Evolutionary conservation across 176 grass and related monocot species (phyloP).

Genomic region (Eragrostis curvula): DNA sequence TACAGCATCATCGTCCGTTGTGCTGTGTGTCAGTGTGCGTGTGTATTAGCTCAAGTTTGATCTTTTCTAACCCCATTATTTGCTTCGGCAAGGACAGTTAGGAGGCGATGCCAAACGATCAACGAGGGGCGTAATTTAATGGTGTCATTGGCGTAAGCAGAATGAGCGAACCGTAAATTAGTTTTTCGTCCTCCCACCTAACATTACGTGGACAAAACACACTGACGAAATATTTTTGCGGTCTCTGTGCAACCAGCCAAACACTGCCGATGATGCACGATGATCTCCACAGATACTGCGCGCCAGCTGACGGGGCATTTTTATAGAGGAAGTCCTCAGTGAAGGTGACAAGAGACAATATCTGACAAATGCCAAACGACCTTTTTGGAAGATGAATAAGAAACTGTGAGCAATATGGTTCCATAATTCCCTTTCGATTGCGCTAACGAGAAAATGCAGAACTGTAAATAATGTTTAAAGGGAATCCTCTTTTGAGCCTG

Average conservation of each 20-base stretch:
- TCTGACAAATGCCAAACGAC: not conserved
- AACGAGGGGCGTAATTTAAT: not conserved
- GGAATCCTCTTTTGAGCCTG: not conserved
- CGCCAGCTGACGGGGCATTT: not conserved
- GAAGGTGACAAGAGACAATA: not conserved
- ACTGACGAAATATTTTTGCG: conserved; percentile 1
- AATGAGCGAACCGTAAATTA: conserved; percentile 10
- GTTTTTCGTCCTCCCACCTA: not conserved
- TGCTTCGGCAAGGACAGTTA: not conserved
- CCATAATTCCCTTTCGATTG: too few species aligned
- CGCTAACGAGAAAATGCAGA: too few species aligned
- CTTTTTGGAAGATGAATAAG: not conserved
- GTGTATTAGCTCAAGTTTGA: not conserved
- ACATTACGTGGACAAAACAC: not conserved
- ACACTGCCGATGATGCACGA: conserved; percentile 18
- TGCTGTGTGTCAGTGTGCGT: too few species aligned
- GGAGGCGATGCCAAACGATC: not conserved
- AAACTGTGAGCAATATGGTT: too few species aligned
- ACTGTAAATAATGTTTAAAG: not conserved
- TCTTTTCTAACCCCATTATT: not conserved
- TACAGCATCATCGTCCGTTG: not conserved
- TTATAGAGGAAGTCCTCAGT: too few species aligned
- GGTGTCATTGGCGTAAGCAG: not conserved
- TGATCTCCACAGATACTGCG: not conserved
- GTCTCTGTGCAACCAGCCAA: conserved; percentile 11